Evolutionary conservation across 495 filamentous ascomycete genomes (phyloP).

Genomic region (Hyaloscypha finlandica): DNA sequence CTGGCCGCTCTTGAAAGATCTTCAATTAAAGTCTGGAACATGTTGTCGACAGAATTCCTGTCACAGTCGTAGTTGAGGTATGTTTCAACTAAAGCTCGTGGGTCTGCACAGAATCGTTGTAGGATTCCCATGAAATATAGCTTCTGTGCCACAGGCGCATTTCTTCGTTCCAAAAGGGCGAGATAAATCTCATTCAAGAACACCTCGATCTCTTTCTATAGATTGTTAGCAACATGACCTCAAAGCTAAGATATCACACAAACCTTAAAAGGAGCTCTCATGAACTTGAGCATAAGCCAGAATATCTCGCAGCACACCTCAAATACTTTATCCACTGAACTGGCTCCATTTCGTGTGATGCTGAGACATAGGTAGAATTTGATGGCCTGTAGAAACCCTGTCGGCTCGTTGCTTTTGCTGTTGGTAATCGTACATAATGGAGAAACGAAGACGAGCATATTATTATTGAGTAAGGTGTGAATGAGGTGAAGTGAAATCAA

Average conservation of each 20-base stretch:
- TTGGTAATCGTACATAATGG: conserved; percentile 87
- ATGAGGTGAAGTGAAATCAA: conserved; percentile 92
- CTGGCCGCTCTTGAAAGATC: conserved; percentile 84
- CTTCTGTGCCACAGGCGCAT: conserved; percentile 86
- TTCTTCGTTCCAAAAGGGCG: conserved; percentile 85
- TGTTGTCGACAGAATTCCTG: conserved; percentile 82
- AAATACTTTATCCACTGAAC: conserved; percentile 86
- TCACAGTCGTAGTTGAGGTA: conserved; percentile 99
- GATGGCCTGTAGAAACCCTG: conserved; percentile 89
- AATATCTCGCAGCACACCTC: conserved; percentile 97
- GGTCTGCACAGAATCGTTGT: conserved; percentile 80
- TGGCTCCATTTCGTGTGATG: conserved; percentile 91
- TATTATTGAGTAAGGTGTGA: conserved; percentile 90
- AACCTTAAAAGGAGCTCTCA: conserved; percentile 92
- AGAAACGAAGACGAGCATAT: conserved; percentile 83
- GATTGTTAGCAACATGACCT: conserved; percentile 10
- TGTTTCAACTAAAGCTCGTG: conserved; percentile 86
- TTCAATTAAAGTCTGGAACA: conserved; percentile 93
- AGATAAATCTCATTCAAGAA: conserved; percentile 98
- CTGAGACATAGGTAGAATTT: conserved; percentile 95
- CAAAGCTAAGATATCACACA: conserved; percentile 19
- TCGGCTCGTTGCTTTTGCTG: conserved; percentile 79
- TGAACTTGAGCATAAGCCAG: conserved; percentile 92
- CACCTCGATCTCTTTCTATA: conserved; percentile 93
- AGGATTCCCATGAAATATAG: conserved; percentile 86